These are phyloP conservation scores for Bertia moriformis DNA, from an alignment of 2,329 filamentous ascomycete species.

Conservation along the genomic window DNA sequence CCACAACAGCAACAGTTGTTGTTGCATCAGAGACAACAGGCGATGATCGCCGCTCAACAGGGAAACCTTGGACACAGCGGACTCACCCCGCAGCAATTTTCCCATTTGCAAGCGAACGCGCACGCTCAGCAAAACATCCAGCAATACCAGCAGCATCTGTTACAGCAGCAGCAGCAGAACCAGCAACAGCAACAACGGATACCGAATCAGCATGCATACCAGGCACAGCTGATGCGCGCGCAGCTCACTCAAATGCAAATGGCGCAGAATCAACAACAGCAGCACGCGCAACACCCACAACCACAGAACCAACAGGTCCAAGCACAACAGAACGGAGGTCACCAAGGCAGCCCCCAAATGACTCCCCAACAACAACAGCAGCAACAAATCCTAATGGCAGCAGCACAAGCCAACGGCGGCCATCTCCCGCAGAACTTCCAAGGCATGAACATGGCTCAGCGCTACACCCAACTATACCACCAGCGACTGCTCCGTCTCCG, in stretches of 20 bases:
- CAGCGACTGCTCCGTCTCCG: not conserved
- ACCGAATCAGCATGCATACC: not conserved
- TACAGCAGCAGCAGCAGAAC: constrained; percentile 10
- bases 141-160: constrained; percentile 14
- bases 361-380: constrained; percentile 1
- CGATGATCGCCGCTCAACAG: constrained; percentile 3
- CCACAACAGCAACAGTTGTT: constrained; percentile 3
- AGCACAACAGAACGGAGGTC: not conserved
- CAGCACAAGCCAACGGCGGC: not conserved
- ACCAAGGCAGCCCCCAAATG: constrained; percentile 1
- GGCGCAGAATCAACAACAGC: not conserved
- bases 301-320: not conserved
- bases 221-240: not conserved
- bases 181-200: constrained; percentile 15
- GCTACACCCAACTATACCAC: not conserved
- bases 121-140: constrained; percentile 15
- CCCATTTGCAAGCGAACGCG: constrained; percentile 2
- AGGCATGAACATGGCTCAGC: constrained; percentile 1
- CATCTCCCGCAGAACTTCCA: not conserved
- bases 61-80: not conserved
- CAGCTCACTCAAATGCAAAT: not conserved
- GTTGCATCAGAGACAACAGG: not conserved
- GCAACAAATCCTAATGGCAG: not conserved
- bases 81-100: not conserved
- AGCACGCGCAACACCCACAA: not conserved